Base-by-base conservation (phyloP, 192 early-diverging fungal species). In the Lobosporangium transversale region DNA sequence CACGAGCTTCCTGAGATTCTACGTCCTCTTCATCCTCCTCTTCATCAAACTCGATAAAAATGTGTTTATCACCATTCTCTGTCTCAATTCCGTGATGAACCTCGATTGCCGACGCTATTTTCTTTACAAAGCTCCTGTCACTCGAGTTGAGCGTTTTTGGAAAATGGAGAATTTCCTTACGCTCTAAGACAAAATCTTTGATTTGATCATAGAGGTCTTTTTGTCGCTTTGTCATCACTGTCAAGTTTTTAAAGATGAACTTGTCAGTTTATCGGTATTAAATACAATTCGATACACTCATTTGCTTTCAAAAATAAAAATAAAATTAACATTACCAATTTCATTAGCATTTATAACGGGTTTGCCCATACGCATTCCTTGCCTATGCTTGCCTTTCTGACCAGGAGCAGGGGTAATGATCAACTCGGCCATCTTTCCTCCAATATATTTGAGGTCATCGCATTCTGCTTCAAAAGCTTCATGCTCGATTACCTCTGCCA, bases 81-180 rank as follows among this genome's bases (percentile, higher is more conserved):
- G 60, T 52, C 51, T 80, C 70, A 12, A 74, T 69, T 18, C 58
- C 82, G 49, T 59, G 51, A 11, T 63, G 57, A 20, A 89, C 32
- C n/a, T 70, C 83, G 8, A 89, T 80, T 10, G 86, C 84, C 7
- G 58, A 47, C 0, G 82, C 66, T 8, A 88, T 58, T 8, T 49
- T 68, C 30, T 83, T 70, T 0, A 88, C 65, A 79, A 89, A 89
- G n/a, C 49, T 78, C 1, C 85, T 67, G 20, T 89, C 88, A 6
- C 63, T 40, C 20, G 83, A 71, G 14, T 76, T 79, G 43, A 81
- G 69, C 40, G 73, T 62, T 11, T 54, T 30, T 4, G 80, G 80
- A 32, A 89, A 86, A 45, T 85, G 80, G 26, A 82, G 60, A n/a
- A 74, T 43, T 10, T 83, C 80, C 29, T 49, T 29, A 35, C 79